Evolutionary conservation across 352 stramenopile species (phyloP).

Genomic region (Pythium monospermum): DNA sequence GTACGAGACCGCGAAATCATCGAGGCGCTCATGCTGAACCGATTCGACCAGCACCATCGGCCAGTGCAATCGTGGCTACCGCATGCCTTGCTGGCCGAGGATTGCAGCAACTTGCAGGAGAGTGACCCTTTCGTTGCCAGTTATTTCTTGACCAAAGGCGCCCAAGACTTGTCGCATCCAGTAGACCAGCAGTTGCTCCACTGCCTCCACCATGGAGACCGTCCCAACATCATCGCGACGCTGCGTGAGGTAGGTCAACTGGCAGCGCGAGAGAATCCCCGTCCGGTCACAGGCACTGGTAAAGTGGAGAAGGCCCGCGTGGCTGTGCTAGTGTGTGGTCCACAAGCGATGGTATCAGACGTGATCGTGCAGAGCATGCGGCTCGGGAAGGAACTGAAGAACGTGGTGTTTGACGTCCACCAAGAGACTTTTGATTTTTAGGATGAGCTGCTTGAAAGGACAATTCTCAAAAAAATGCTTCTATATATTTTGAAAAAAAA

Average conservation of each 20-base stretch:
- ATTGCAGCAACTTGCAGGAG: background rate
- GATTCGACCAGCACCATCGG: background rate
- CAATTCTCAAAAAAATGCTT: too few species aligned
- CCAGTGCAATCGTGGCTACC: slow-evolving; percentile 21
- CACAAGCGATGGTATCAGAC: slow-evolving; percentile 21
- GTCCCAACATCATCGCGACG: slow-evolving; percentile 21
- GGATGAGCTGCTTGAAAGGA: too few species aligned
- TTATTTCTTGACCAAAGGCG: slow-evolving; percentile 27
- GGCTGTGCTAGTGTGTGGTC: slow-evolving; percentile 39
- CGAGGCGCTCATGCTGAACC: slow-evolving; percentile 20
- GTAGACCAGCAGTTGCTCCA: slow-evolving; percentile 18
- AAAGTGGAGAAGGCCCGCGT: slow-evolving; percentile 26
- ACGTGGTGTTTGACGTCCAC: slow-evolving; percentile 9
- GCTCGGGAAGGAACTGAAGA: background rate
- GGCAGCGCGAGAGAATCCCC: slow-evolving; percentile 23
- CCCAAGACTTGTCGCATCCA: slow-evolving; percentile 23
- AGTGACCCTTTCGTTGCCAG: slow-evolving; percentile 27
- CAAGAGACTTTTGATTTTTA: slow-evolving; percentile 11
- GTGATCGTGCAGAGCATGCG: background rate
- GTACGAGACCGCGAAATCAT: slow-evolving; percentile 31
- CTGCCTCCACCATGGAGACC: slow-evolving; percentile 21
- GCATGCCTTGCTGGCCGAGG: background rate
- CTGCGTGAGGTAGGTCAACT: slow-evolving; percentile 26
- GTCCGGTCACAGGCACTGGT: too few species aligned
- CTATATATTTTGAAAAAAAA: too few species aligned